Percentiles rank a stretch among this genome's conserved stretches.
Conservation (phyloP, 371 early-diverging fungal genomes). For the Ecytonucleospora hepatopenaei region DNA sequence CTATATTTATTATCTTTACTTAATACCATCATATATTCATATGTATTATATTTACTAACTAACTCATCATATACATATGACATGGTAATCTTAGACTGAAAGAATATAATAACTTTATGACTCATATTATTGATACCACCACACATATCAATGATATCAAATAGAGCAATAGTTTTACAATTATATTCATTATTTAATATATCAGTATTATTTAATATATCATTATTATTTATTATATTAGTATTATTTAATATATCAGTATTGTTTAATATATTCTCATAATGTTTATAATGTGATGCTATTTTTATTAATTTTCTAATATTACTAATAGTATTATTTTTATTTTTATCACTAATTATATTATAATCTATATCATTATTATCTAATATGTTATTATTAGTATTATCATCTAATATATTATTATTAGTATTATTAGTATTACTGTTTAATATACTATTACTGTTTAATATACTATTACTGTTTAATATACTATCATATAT, state of each 20-base stretch:
- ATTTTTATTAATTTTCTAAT: slow-evolving; percentile 24
- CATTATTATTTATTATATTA: no score
- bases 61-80: slow-evolving; percentile 74
- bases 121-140: slow-evolving; percentile 7
- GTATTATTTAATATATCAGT: no score
- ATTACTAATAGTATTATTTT: background rate
- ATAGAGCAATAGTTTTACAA: slow-evolving; percentile 65
- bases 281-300: slow-evolving; percentile 61
- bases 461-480: background rate
- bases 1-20: background rate
- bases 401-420: no score
- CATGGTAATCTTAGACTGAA: slow-evolving; percentile 84
- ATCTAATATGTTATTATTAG: no score
- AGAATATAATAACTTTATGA: slow-evolving; percentile 87
- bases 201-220: no score
- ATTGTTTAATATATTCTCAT: slow-evolving; percentile 58
- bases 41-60: background rate
- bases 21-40: background rate
- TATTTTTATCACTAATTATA: background rate
- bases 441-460: no score
- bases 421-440: no score
- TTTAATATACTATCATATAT: slow-evolving; percentile 66
- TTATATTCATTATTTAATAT: no score
- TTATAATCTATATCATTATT: no score
- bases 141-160: slow-evolving; percentile 75